Percentiles rank a stretch among this genome's conserved stretches.
Conservation (phyloP, 2,329 filamentous ascomycete species). For the Diaporthe sp. region DNA sequence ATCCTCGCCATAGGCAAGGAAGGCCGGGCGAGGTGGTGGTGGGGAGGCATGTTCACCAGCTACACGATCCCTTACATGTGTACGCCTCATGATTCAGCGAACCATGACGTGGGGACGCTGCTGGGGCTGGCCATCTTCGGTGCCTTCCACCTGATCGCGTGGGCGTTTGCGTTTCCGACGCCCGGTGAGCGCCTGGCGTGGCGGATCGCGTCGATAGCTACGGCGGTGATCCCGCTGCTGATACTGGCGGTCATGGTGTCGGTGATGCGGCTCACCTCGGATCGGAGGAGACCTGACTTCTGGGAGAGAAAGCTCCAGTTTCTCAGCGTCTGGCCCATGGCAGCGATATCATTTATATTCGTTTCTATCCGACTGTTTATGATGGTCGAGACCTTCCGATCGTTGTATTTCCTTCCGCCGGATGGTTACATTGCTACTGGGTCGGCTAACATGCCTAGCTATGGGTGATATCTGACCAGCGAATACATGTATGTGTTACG, state of each 20-base stretch:
- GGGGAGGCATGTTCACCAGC: not conserved
- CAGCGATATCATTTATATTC: not conserved
- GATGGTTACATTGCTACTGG: not conserved
- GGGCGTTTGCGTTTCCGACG: not conserved
- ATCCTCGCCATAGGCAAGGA: not conserved
- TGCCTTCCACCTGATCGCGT: not conserved
- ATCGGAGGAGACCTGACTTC: not conserved
- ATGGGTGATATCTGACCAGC: not conserved
- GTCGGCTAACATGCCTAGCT: not conserved
- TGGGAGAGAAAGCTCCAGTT: not conserved
- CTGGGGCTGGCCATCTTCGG: not conserved
- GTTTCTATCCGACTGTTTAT: not conserved
- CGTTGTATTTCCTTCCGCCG: constrained; percentile 1
- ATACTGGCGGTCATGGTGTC: not conserved
- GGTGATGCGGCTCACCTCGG: not conserved
- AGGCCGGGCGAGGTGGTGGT: not conserved
- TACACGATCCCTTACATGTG: not conserved
- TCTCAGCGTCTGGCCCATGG: not conserved
- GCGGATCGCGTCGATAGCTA: not conserved
- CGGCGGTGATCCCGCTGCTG: not conserved
- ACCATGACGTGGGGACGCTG: not conserved
- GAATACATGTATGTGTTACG: not conserved
- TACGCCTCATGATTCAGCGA: not conserved
- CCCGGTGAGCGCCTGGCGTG: not conserved
- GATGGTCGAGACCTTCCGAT: not conserved